Evolutionary conservation across 2,329 filamentous ascomycete species (phyloP).

Genomic region (Fusarium devonianum): DNA sequence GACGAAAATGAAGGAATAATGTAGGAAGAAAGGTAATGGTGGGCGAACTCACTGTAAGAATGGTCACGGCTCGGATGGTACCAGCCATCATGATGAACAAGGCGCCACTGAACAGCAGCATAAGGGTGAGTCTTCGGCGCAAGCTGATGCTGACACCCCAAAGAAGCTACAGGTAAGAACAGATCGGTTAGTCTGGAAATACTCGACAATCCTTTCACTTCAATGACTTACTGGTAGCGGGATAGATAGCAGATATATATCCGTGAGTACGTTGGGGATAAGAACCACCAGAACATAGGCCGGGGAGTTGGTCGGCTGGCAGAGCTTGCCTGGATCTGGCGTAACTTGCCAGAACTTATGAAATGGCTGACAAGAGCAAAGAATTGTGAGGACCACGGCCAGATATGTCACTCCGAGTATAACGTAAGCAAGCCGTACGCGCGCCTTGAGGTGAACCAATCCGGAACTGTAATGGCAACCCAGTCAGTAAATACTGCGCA

Average conservation of each 20-base stretch:
- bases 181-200: no score
- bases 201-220: no score
- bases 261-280: slow-evolving; percentile 33
- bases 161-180: slow-evolving; percentile 31
- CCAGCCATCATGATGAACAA: slow-evolving; percentile 36
- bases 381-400: slow-evolving; percentile 22
- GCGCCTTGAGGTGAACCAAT: slow-evolving; percentile 20
- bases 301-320: slow-evolving; percentile 32
- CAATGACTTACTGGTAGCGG: slow-evolving; percentile 24
- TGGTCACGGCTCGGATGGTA: slow-evolving; percentile 32
- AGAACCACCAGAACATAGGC: slow-evolving; percentile 32
- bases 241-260: slow-evolving; percentile 30
- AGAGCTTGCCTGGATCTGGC: slow-evolving; percentile 45
- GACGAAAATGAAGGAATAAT: no score
- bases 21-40: no score
- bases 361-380: slow-evolving; percentile 45
- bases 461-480: slow-evolving; percentile 20
- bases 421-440: slow-evolving; percentile 25
- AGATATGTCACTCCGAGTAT: slow-evolving; percentile 26
- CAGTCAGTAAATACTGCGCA: slow-evolving; percentile 10
- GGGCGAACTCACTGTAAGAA: slow-evolving; percentile 18
- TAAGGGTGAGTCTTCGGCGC: slow-evolving; percentile 32
- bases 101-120: slow-evolving; percentile 33
- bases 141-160: slow-evolving; percentile 36
- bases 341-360: slow-evolving; percentile 58